Evolutionary conservation across 352 stramenopile genomes (phyloP), one percentile per base, ranked within the genome.

Genomic region (Globisporangium middletonii): DNA sequence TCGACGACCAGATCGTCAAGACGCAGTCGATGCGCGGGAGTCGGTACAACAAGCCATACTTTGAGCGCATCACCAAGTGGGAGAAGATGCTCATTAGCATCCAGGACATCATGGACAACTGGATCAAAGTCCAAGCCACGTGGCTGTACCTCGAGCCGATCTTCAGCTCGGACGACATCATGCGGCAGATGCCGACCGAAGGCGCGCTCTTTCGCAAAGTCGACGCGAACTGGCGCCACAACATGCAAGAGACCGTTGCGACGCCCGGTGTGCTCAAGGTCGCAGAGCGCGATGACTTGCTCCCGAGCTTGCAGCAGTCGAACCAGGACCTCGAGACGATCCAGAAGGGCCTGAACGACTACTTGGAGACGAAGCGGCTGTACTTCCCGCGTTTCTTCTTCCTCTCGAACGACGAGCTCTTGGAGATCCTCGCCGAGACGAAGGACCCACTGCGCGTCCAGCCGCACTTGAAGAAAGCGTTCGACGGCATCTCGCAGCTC

Each of bases 1-100:
- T 98, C 19, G 89, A 98, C 53, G 93, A 98, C 65, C 93, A 98
- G 69, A 97, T 98, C 45, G 89, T 98, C 27, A 97, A 98, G 72
- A 97, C 90, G 0, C 92, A 98, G 70, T 97, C 92, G 18, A 98
- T 98, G 91, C 82, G 89, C 30, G 91, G 92, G 2, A 95, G 79
- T 56, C 86, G 88, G 2, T 98, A 97, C 68, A 97, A 98, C 65
- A 91, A 96, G 37, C 88, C 92, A 8, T 97, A 98, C 66, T 79
- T 97, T 56, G 75, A 92, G 46, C 71, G 86, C 13, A 94, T 97
- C 43, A 75, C 69, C 47, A 72, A 72, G 48, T 98, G 92, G 91
- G 91, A 98, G 62, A 88, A 94, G 42, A 90, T 93, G 60, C 71
- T 97, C 9, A 86, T 87, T 27, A 77, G 75, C n/a, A 77, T 97